These are phyloP conservation scores for Ochromonas danica DNA, from an alignment of 108 stramenopile species.

Conservation along the genomic window DNA sequence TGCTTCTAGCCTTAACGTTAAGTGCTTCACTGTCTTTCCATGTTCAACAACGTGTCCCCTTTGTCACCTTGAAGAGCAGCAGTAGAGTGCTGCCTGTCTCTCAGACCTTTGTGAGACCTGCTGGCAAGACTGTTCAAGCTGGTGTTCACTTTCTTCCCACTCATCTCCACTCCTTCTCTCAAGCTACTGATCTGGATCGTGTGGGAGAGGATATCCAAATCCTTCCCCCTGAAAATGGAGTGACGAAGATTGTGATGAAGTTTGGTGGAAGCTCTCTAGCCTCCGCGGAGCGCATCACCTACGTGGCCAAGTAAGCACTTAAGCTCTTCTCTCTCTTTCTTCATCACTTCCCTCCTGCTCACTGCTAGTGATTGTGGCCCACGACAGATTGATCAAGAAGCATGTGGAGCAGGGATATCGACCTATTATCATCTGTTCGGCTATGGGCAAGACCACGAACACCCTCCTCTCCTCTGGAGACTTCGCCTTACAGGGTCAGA, in stretches of 20 bases:
- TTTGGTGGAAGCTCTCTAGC: slow-evolving; percentile 90
- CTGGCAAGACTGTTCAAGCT: too few species aligned
- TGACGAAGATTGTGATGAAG: slow-evolving; percentile 65
- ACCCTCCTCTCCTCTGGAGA: slow-evolving; percentile 79
- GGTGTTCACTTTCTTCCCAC: too few species aligned
- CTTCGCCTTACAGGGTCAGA: slow-evolving; percentile 82
- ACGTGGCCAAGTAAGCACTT: slow-evolving; percentile 63
- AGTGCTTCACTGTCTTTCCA: too few species aligned
- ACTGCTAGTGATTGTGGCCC: too few species aligned
- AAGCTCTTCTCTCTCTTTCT: neutral
- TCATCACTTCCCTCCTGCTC: too few species aligned
- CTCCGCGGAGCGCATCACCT: slow-evolving; percentile 75
- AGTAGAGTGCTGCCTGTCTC: too few species aligned
- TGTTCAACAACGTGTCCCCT: too few species aligned
- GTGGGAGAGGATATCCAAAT: neutral
- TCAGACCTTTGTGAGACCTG: too few species aligned
- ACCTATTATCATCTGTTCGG: slow-evolving; percentile 77
- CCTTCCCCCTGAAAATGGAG: neutral
- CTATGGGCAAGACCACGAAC: slow-evolving; percentile 98
- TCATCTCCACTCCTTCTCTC: too few species aligned
- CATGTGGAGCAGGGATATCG: slow-evolving; percentile 62
- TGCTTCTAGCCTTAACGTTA: too few species aligned
- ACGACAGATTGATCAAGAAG: slow-evolving; percentile 73
- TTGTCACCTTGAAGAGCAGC: too few species aligned
- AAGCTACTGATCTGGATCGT: neutral